Conservation (phyloP, 1,139 yeast species). For the Wickerhamomyces sp. region DNA sequence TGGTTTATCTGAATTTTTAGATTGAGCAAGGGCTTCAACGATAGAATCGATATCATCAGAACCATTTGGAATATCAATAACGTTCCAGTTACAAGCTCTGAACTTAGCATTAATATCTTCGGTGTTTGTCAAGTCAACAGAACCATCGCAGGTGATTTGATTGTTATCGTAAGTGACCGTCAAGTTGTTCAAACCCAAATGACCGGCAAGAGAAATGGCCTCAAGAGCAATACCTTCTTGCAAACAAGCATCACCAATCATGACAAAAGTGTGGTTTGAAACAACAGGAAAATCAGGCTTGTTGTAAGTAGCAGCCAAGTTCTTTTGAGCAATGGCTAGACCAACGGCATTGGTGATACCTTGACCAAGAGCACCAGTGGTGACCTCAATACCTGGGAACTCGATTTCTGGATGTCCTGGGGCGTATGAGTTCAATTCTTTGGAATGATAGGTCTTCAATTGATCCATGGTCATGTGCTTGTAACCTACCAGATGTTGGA, state of each 20-base stretch:
- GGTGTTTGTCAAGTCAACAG: slow-evolving; percentile 28
- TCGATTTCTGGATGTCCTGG: slow-evolving; percentile 97
- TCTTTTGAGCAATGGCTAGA: slow-evolving; percentile 90
- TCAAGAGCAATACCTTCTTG: slow-evolving; percentile 98
- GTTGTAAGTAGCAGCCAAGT: slow-evolving; percentile 91
- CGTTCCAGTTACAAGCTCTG: slow-evolving; percentile 30
- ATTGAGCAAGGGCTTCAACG: slow-evolving; percentile 24
- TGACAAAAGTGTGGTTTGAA: slow-evolving; percentile 71
- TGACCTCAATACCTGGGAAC: slow-evolving; percentile 88
- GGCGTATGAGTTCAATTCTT: slow-evolving; percentile 86
- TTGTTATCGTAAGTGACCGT: slow-evolving; percentile 95
- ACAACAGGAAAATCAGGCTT: slow-evolving; percentile 72
- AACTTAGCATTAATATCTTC: slow-evolving; percentile 30
- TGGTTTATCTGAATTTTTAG: slow-evolving; percentile 28
- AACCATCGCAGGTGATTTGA: slow-evolving; percentile 33
- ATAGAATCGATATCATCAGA: slow-evolving; percentile 25
- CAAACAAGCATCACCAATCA: slow-evolving; percentile 97
- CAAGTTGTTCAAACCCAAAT: slow-evolving; percentile 88
- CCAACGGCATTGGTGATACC: slow-evolving; percentile 98
- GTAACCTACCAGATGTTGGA: slow-evolving; percentile 5
- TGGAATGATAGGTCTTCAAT: slow-evolving; percentile 63
- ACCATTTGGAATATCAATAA: slow-evolving; percentile 26
- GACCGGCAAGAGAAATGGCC: slow-evolving; percentile 95
- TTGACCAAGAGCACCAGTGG: slow-evolving; percentile 99
- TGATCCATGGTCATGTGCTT: slow-evolving; percentile 61